Conservation (phyloP, 371 early-diverging fungal species). For the Rhizomucor pusillus region DNA sequence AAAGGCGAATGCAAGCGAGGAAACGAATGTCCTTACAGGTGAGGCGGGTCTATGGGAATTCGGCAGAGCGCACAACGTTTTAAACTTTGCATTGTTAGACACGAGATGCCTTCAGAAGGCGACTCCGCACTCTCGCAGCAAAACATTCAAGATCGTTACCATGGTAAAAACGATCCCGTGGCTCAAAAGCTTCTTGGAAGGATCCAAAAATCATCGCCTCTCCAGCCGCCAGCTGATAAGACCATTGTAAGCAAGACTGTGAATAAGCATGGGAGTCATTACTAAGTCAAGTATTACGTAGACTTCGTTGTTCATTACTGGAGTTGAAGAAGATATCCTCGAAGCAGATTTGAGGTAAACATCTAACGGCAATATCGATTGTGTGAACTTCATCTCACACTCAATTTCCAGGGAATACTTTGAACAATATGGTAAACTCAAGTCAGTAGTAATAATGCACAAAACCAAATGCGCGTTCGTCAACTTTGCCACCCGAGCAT, state of each 20-base stretch:
- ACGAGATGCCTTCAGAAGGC: slow-evolving; percentile 83
- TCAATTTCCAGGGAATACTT: slow-evolving; percentile 60
- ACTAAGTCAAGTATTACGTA: slow-evolving; percentile 15
- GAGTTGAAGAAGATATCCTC: slow-evolving; percentile 62
- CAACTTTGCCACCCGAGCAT: slow-evolving; percentile 74
- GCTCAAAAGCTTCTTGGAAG: slow-evolving; percentile 79
- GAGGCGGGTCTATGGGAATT: too few relatives aligned
- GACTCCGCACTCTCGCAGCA: slow-evolving; percentile 72
- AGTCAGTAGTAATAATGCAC: slow-evolving; percentile 78
- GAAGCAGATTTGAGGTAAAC: slow-evolving; percentile 68
- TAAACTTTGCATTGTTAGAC: slow-evolving; percentile 39
- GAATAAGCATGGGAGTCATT: neutral
- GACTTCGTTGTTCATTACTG: slow-evolving; percentile 81
- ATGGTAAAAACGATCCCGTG: slow-evolving; percentile 92
- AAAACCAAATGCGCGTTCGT: slow-evolving; percentile 87
- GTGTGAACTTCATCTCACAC: neutral
- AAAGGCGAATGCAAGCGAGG: slow-evolving; percentile 94
- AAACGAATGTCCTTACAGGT: slow-evolving; percentile 84
- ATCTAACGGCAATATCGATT: neutral
- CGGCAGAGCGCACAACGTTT: too few relatives aligned
- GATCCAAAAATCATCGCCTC: slow-evolving; percentile 34
- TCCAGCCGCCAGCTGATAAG: slow-evolving; percentile 67
- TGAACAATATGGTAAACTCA: slow-evolving; percentile 83
- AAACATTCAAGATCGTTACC: slow-evolving; percentile 91
- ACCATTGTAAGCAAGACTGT: slow-evolving; percentile 48